Evolutionary conservation across 2,329 filamentous ascomycete genomes (phyloP), one percentile per base, ranked within the genome.

Genomic region (Xylariales sp.): DNA sequence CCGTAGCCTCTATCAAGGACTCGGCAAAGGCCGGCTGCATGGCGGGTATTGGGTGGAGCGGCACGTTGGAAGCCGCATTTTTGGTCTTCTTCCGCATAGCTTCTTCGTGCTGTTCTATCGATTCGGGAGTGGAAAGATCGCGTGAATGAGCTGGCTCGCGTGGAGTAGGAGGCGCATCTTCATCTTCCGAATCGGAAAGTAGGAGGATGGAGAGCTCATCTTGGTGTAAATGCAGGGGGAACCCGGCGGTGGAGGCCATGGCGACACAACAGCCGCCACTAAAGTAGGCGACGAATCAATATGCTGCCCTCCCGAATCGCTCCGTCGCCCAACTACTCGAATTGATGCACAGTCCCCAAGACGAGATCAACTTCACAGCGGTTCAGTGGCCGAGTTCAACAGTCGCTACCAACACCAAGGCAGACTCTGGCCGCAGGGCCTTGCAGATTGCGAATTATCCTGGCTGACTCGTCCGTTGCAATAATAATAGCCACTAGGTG

Each of bases 21-120:
- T 93, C 88, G 52, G 86, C 82, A 59, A 94, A 93, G 46, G 88
- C 86, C 47, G 76, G 78, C 60, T 93, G 88, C 78, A 93, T 86
- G 21, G 77, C 75, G 12, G 78, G 68, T 38, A 93, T 82, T 5
- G 88, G 88, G 57, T 94, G 88, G 20, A 60, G 55, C 9, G 69
- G 70, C 15, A 67, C 60, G 49, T 55, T 58, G 38, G 56, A 52
- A n/a, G 57, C 51, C 15, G 52, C 53, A 42, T 57, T 57, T 43
- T 54, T 55, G 29, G 52, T 53, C 45, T 51, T 58, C 41, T 56
- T 53, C 24, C 48, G 57, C 49, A 55, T 48, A 29, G 49, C 46
- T 37, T 56, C 50, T 21, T 47, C 44, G 21, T 40, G 24, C 8
- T 47, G 40, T 19, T 50, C 46, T 19, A 47, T 50, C 18, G 50